Evolutionary conservation across 2,329 filamentous ascomycete species (phyloP).

Genomic region (Huntiella moniliformis): DNA sequence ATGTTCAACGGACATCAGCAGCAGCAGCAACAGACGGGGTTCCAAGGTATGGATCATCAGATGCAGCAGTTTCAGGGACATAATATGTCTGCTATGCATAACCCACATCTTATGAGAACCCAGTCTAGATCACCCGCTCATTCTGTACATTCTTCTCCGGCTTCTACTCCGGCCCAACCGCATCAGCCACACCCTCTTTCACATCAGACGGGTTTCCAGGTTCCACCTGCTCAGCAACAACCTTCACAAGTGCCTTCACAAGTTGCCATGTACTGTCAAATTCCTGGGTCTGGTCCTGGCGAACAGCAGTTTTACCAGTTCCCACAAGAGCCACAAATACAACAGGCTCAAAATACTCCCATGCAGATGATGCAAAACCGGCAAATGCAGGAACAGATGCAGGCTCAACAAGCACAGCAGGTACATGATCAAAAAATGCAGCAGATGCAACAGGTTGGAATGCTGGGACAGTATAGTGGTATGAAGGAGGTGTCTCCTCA

Average conservation of each 20-base stretch:
- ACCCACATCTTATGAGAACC: slow-evolving; percentile 5
- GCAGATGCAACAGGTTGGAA: not conserved
- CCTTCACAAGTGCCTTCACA: not conserved
- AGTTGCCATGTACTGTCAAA: too few species aligned
- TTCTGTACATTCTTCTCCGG: slow-evolving; percentile 6
- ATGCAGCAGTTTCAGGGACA: slow-evolving; percentile 15
- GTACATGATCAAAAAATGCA: slow-evolving; percentile 1
- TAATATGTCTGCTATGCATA: slow-evolving; percentile 4
- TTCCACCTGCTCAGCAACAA: not conserved
- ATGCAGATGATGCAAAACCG: not conserved
- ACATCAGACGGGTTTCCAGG: not conserved
- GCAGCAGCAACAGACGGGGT: not conserved
- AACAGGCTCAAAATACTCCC: slow-evolving; percentile 3
- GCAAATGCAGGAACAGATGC: slow-evolving; percentile 2
- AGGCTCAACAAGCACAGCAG: slow-evolving; percentile 4
- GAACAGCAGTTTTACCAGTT: too few species aligned
- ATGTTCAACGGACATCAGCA: not conserved
- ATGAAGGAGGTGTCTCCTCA: not conserved
- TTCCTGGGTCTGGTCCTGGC: too few species aligned
- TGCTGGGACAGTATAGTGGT: too few species aligned
- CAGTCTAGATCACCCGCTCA: slow-evolving; percentile 4
- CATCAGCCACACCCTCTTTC: not conserved
- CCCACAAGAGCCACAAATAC: slow-evolving; percentile 3
- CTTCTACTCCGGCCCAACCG: not conserved
- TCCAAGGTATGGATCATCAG: slow-evolving; percentile 14